Evolutionary conservation across 2,329 filamentous ascomycete species (phyloP), one percentile per base, ranked within the genome.

Genomic region (Beauveria medogensis): DNA sequence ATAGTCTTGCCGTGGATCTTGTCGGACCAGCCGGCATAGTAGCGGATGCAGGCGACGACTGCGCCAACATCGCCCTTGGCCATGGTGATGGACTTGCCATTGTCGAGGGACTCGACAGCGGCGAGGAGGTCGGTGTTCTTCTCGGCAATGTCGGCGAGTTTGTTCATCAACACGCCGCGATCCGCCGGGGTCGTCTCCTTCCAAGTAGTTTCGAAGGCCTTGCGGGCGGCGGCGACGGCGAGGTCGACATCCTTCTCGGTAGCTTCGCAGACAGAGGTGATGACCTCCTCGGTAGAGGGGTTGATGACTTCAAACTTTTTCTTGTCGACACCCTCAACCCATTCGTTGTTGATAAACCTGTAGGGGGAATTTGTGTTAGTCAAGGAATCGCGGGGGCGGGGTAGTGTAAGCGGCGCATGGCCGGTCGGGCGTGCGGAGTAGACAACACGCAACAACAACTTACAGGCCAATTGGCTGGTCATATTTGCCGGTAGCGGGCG

Each of bases 331-430:
- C 86, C 82, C 70, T 76, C 74, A 66, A 95, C 85, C 78, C 88
- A 97, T 77, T 97, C 89, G 76, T 93, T 92, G 84, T 94, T 92
- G 83, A 96, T 94, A 83, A 91, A 94, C 64, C 88, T 91, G 69
- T 10, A 22, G 18, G n/a, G 37, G 50, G 63, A 24, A 10, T 18
- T 43, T 34, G 30, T 57, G 37, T 59, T 59, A 58, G 55, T 50
- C 37, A 26, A 54, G 47, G 47, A n/a, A 50, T 3, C 26, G 14
- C 18, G 26, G 22, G 47, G 28, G 47, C 7, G 9, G 50, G 50
- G 7, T 12, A 30, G 52, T 41, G 34, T 41, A 44, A 55, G 48
- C 48, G 20, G 48, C 48, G 14, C 37, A 28, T 2, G 16, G 22
- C 37, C 37, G 37, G 52, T 18, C 51, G 37, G 41, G 52, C 22